phyloP scores from a whole-genome alignment of 2,329 filamentous ascomycete genomes.

The Fusarium palustre region DNA sequence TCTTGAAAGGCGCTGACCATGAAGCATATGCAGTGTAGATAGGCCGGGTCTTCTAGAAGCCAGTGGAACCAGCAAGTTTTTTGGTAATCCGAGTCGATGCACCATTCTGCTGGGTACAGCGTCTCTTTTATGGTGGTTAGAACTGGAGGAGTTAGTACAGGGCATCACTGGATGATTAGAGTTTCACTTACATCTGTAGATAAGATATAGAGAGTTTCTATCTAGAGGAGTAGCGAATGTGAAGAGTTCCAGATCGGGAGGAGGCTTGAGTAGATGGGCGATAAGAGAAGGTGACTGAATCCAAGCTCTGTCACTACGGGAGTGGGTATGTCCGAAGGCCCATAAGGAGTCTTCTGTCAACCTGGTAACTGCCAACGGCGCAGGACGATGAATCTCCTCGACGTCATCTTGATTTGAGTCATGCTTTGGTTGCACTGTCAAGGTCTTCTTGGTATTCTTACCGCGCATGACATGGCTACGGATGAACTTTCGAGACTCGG shows the following conservation, averaged over 20 bases:
- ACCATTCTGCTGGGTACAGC: slow-evolving; percentile 49
- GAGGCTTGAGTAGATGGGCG: slow-evolving; percentile 16
- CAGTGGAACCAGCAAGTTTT: slow-evolving; percentile 48
- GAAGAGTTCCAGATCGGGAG: slow-evolving; percentile 36
- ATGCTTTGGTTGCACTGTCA: neutral
- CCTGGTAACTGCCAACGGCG: neutral
- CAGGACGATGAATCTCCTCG: neutral
- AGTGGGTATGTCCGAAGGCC: slow-evolving; percentile 6
- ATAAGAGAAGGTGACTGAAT: slow-evolving; percentile 34
- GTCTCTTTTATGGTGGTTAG: slow-evolving; percentile 45
- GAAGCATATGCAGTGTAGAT: slow-evolving; percentile 45
- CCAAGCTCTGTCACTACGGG: slow-evolving; percentile 23
- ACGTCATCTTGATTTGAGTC: neutral
- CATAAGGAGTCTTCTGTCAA: slow-evolving; percentile 3
- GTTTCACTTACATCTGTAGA: slow-evolving; percentile 31
- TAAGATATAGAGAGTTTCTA: slow-evolving; percentile 18
- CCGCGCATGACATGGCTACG: slow-evolving; percentile 48
- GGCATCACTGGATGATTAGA: neutral
- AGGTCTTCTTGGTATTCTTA: slow-evolving; percentile 40
- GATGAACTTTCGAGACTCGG: slow-evolving; percentile 45
- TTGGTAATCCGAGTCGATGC: slow-evolving; percentile 39
- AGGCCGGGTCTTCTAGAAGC: slow-evolving; percentile 45
- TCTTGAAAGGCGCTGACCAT: slow-evolving; percentile 43
- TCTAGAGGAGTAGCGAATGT: slow-evolving; percentile 39
- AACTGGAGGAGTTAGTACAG: slow-evolving; percentile 28